Evolutionary conservation across 139 green algal species (phyloP), one percentile per base, ranked within the genome.

Genomic region (Chlamydomonas incerta): DNA sequence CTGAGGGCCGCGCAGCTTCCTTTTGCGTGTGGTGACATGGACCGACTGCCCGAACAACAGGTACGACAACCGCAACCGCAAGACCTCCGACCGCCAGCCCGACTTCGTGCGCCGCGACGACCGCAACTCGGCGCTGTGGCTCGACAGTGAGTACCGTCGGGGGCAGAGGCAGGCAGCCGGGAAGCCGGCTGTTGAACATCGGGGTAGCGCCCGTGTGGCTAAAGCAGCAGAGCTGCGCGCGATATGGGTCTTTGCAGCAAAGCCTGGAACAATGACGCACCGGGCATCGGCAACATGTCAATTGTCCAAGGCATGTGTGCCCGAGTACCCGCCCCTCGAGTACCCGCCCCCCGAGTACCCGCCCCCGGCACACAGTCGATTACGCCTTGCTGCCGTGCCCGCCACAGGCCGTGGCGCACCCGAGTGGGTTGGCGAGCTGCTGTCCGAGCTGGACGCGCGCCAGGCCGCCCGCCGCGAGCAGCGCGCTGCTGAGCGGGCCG

Each of bases 41-140:
- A 58, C 13, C 13, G 15, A 23, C 52, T 58, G 52, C 13, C 13
- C 15, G 52, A 58, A 58, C 13, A 15, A 23, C 52, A 83, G 77
- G 77, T 92, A 74, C 63, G 91, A 94, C 88, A 94, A 94, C 89
- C 87, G 91, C 20, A 23, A 0, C 26, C 80, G 46, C 67, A 94
- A 94, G 87, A 85, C 24, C 34, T 91, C 91, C 74, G 82, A 86
- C 35, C 88, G 83, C 46, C 65, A 55, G 11, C 91, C 91, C 0
- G 91, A 94, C 80, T 94, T 91, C 85, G 90, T 90, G 85, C 84
- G 88, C 75, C 91, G 90, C 69, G 89, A 63, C 31, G 66, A 85
- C 66, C 52, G 35, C 33, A 74, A 72, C 10, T 58, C 52, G 3
- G 86, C 73, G 47, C 58, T 92, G 35, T 92, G 88, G 88, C 21